These are phyloP conservation scores for Eucalyptus tenuipes DNA, from an alignment of 345 rosid genomes.

Conservation along the genomic window DNA sequence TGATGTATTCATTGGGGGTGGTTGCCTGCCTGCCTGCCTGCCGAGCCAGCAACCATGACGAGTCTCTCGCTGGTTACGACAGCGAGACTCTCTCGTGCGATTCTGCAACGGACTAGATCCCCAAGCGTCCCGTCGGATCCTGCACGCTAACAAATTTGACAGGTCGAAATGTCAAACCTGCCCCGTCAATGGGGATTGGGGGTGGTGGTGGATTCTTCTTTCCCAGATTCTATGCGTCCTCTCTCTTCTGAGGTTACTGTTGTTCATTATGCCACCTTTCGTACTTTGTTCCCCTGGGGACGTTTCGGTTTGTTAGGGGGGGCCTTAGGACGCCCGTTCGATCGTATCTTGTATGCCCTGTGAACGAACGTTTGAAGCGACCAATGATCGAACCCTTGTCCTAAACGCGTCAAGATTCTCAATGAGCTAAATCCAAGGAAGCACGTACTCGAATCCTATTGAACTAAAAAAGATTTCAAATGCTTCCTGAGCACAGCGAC, in stretches of 20 bases:
- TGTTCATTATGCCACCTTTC: too few relatives aligned
- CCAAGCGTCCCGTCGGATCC: not conserved
- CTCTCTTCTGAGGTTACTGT: not conserved
- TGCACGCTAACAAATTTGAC: not conserved
- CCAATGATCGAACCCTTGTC: not conserved
- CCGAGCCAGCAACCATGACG: not conserved
- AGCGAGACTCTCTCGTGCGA: not conserved
- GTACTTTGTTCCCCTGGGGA: not conserved
- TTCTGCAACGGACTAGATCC: not conserved
- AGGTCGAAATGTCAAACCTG: not conserved
- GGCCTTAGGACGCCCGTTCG: not conserved
- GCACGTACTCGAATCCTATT: not conserved
- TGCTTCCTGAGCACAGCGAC: not conserved
- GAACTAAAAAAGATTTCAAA: not conserved
- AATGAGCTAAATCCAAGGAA: not conserved
- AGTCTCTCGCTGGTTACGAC: not conserved
- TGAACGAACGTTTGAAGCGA: not conserved
- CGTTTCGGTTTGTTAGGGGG: not conserved
- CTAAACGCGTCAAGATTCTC: not conserved
- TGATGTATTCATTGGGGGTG: not conserved
- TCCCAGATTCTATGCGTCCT: not conserved
- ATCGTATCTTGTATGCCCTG: not conserved
- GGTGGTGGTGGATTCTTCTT: not conserved
- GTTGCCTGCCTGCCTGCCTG: not conserved
- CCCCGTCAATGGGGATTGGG: not conserved